Evolutionary conservation across 106 monocot genomes (phyloP), one percentile per base, ranked within the genome.

Genomic region (Posidonia australis): DNA sequence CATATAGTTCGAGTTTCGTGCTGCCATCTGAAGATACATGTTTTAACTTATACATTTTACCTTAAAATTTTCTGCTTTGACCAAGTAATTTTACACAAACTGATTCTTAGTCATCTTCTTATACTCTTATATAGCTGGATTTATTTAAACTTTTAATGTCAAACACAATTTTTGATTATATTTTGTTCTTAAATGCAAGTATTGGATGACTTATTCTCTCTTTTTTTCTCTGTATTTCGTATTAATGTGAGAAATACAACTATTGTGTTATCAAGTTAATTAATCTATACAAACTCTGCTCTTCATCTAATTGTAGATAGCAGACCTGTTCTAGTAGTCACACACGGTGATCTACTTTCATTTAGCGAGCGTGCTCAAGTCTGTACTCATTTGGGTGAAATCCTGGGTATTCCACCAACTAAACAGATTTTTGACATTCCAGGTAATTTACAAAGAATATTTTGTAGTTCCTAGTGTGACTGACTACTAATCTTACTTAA

Each of bases 351-450:
- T 70, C 44, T 64, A 59, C 76, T 87, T 56, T 78, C 80, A 36
- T 47, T 53, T 23, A 7, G 23, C 66, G 73, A 83, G 0, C 77
- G 80, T 58, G 72, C 73, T 51, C 56, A 14, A 70, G 78, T 78
- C 28, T 62, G 72, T 5, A 57, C 41, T 62, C 41, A 72, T 46
- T 58, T 87, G 58, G 76, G 64, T 51, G 76, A 84, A 21, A 16
- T 78, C 7, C 51, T 87, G 18, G 76, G 78, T 14, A 71, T 87
- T 70, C 77, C 78, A 57, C 75, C 73, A 4, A 55, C 27, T 54
- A 61, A 47, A 66, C 87, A 87, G 57, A 81, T 87, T 44, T 87
- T 83, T 71, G 77, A 80, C 54, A 83, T 87, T 46, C 69, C 83
- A 73, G 80, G 87, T 87, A 58, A 69, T 56, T 19, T 18, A 26